phyloP scores from a whole-genome alignment of 345 rosid genomes.

The Zanthoxylum bungeanum region DNA sequence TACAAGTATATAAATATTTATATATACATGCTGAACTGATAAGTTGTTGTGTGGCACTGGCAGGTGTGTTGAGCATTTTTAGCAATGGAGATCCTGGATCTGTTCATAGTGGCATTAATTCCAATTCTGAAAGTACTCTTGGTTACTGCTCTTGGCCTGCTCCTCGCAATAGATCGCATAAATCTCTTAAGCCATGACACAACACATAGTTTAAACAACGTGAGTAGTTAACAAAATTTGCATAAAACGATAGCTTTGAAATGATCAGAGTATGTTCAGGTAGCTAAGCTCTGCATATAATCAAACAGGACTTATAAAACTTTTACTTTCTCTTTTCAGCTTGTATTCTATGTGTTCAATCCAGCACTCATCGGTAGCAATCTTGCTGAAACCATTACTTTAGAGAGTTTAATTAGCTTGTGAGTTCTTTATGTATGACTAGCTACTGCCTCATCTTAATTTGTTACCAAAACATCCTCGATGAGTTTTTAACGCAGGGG shows the following conservation, averaged over 20 bases:
- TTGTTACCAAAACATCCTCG: not conserved
- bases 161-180: constrained; percentile 32
- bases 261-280: not conserved
- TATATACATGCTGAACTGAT: too few relatives aligned
- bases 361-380: constrained; percentile 43
- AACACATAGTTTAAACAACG: constrained; percentile 34
- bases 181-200: constrained; percentile 32
- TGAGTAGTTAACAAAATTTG: not conserved
- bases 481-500: not conserved
- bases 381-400: constrained; percentile 39
- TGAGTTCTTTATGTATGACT: constrained; percentile 21
- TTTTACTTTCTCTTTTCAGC: constrained; percentile 14
- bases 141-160: constrained; percentile 40
- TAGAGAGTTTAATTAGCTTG: constrained; percentile 26
- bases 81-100: constrained; percentile 36
- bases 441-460: not conserved
- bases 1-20: not conserved
- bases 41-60: not conserved
- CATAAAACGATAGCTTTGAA: not conserved
- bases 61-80: not conserved
- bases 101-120: constrained; percentile 31
- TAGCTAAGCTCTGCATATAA: not conserved
- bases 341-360: constrained; percentile 38
- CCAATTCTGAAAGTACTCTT: constrained; percentile 40
- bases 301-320: not conserved